Base-by-base conservation (phyloP, 2,329 filamentous ascomycete species). In the Rhynchosporium graminicola region DNA sequence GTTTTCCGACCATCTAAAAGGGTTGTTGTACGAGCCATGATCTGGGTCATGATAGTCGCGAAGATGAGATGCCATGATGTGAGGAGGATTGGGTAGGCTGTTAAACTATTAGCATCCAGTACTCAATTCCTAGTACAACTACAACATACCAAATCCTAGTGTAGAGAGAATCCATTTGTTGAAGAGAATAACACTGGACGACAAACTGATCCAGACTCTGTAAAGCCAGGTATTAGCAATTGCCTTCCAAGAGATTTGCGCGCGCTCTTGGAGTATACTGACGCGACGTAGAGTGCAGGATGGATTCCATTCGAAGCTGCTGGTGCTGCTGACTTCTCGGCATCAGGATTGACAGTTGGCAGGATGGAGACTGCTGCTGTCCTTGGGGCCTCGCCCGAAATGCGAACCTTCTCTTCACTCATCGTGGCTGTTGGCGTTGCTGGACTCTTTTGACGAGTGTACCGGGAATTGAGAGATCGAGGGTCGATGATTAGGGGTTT, bases 91-190 rank as follows among this genome's bases (percentile, higher is more conserved):
- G 88, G 86, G 73, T 86, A 88, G 64, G 80, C 87, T 90, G 71
- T 78, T 69, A 78, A 74, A 63, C 63, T n/a, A 46, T 57, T 56
- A 57, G 42, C 50, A 33, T n/a, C 10, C 12, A 42, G n/a, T 15
- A 20, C 20, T 40, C 15, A 26, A 26, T 48, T 33, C 42, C 68
- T 76, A 42, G 38, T 3, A 40, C 33, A 2, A 8, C 43, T 43
- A 31, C 28, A 12, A 62, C 87, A 82, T 83, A 91, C 89, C 85
- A 82, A 97, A 97, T 67, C 91, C 84, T 67, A 89, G 83, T 45
- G 89, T 93, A 73, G 94, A 88, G 66, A 98, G 84, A 73, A 99
- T 92, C 87, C 91, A 97, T 86, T 99, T 99, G 87, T 99, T 98
- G 88, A 97, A 98, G 66, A 99, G 83, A 76, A 99, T 99, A 75